These are phyloP conservation scores for Talaromyces proteolyticus DNA, from an alignment of 495 filamentous ascomycete species.

Conservation along the genomic window DNA sequence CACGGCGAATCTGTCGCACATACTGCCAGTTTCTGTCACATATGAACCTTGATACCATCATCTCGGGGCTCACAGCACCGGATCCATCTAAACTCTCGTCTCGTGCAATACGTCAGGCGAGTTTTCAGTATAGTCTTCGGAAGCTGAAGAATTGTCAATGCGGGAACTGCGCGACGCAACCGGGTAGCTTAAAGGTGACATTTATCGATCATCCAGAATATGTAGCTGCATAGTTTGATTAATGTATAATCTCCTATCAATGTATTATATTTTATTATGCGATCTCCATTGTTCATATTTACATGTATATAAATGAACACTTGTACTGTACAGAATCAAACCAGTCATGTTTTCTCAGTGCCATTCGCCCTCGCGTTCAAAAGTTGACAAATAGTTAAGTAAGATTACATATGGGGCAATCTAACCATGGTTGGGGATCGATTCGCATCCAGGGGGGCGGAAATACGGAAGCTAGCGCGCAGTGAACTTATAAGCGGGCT, in stretches of 20 bases:
- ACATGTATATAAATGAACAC: too few species aligned
- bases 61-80: neutral
- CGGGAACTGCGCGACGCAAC: slow-evolving; percentile 2
- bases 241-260: neutral
- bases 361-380: too few species aligned
- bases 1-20: slow-evolving; percentile 4
- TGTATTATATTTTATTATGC: neutral
- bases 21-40: slow-evolving; percentile 5
- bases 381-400: too few species aligned
- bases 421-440: too few species aligned
- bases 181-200: slow-evolving; percentile 1
- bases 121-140: neutral
- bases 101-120: neutral
- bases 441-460: too few species aligned
- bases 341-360: too few species aligned
- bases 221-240: neutral
- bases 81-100: neutral
- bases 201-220: slow-evolving; percentile 4
- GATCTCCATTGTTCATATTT: neutral
- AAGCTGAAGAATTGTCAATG: slow-evolving; percentile 5
- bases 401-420: too few species aligned
- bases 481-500: too few species aligned
- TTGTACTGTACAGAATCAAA: too few species aligned
- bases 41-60: slow-evolving; percentile 3
- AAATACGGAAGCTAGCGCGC: too few species aligned